Evolutionary conservation across 306 rosid genomes (phyloP).

Genomic region (Mimosa pudica): DNA sequence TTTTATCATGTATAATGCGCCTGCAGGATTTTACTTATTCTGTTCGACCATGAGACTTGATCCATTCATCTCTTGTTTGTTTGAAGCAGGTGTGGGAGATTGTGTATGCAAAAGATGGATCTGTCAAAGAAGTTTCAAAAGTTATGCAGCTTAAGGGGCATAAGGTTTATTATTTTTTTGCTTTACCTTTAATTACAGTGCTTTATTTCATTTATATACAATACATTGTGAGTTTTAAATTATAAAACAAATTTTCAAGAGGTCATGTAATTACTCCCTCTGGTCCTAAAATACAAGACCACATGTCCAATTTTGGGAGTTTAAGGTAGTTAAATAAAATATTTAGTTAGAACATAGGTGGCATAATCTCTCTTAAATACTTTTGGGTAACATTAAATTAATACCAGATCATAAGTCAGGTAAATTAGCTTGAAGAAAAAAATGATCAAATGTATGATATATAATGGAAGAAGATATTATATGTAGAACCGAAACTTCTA

Average conservation of each 20-base stretch:
- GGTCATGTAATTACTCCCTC: background rate
- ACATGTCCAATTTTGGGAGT: no score
- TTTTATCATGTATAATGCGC: constrained; percentile 9
- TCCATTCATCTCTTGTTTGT: constrained; percentile 24
- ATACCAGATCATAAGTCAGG: no score
- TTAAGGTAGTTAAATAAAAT: no score
- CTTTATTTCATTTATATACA: background rate
- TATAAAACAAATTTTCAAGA: constrained; percentile 10
- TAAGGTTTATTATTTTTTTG: constrained; percentile 56
- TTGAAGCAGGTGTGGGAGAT: constrained; percentile 88
- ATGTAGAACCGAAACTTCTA: no score
- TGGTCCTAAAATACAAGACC: no score
- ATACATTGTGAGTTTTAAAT: background rate
- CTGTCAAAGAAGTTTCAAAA: constrained; percentile 83
- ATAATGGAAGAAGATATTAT: no score
- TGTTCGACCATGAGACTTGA: constrained; percentile 2
- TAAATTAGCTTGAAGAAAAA: no score
- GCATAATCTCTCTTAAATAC: no score
- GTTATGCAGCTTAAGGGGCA: constrained; percentile 99
- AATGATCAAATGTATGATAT: no score
- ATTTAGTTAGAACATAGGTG: no score
- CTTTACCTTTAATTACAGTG: background rate
- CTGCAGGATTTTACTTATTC: background rate
- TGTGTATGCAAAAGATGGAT: constrained; percentile 90
- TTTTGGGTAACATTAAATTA: no score